phyloP scores from a whole-genome alignment of 2,329 filamentous ascomycete species.

The Diaporthe vaccinii region DNA sequence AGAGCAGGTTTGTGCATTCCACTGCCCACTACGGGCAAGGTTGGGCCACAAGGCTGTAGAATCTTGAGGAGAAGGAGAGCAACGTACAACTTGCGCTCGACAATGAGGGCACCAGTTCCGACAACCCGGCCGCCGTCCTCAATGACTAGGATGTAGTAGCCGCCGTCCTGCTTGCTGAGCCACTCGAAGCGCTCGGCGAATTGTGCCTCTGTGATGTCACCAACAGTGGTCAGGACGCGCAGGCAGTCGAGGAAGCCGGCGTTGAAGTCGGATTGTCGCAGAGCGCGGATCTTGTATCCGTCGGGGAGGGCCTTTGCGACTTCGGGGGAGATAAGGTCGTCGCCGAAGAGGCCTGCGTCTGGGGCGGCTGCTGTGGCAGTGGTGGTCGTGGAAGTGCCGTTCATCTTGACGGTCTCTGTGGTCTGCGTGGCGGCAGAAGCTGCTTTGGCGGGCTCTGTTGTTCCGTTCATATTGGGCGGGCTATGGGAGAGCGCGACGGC shows the following conservation, averaged over 20 bases:
- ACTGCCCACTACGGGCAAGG: slow-evolving; percentile 3
- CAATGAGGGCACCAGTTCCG: slow-evolving; percentile 90
- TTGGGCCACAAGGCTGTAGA: not conserved
- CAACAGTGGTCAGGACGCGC: slow-evolving; percentile 91
- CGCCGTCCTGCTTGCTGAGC: slow-evolving; percentile 79
- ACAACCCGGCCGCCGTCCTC: slow-evolving; percentile 83
- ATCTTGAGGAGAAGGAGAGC: not conserved
- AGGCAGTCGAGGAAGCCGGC: slow-evolving; percentile 92
- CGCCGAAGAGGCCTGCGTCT: slow-evolving; percentile 79
- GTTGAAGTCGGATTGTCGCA: slow-evolving; percentile 82
- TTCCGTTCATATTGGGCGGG: slow-evolving; percentile 25
- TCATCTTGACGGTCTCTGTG: slow-evolving; percentile 32
- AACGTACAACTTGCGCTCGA: slow-evolving; percentile 92
- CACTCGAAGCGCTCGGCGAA: slow-evolving; percentile 87
- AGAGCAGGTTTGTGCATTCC: not conserved
- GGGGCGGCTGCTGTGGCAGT: slow-evolving; percentile 44
- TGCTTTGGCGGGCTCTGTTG: slow-evolving; percentile 28
- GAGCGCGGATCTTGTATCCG: slow-evolving; percentile 85
- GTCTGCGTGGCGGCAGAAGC: slow-evolving; percentile 36
- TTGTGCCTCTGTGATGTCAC: slow-evolving; percentile 81
- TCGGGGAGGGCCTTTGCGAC: slow-evolving; percentile 81
- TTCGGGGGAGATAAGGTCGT: slow-evolving; percentile 80
- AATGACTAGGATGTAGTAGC: slow-evolving; percentile 90
- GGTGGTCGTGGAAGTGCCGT: slow-evolving; percentile 39
- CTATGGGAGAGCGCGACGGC: not conserved